Percentiles rank a stretch among this genome's conserved stretches.
Evolutionary conservation across 2,329 filamentous ascomycete genomes (phyloP).

Genomic region (Lasiodiplodia sp.): DNA sequence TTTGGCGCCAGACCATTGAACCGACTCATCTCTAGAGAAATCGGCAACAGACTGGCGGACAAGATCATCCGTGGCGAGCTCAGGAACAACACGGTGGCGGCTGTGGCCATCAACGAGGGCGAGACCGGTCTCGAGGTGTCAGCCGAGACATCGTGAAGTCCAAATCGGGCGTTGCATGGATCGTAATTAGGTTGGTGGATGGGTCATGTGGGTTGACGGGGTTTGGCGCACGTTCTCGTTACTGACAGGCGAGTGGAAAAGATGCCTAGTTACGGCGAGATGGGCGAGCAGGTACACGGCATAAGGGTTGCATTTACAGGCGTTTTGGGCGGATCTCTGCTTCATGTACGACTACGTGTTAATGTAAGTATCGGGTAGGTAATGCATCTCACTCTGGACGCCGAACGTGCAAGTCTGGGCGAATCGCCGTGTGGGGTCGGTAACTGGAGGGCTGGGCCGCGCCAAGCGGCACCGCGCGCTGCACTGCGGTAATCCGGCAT

Average conservation of each 20-base stretch:
- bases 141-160: conserved; percentile 23
- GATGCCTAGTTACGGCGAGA: neutral
- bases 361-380: conserved; percentile 13
- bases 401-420: neutral
- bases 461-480: conserved; percentile 12
- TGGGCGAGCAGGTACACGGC: neutral
- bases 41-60: conserved; percentile 87
- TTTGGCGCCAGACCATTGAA: conserved; percentile 93
- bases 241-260: conserved; percentile 5
- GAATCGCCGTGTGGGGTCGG: conserved; percentile 16
- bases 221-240: conserved; percentile 26
- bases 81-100: conserved; percentile 75
- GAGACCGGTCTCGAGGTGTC: conserved; percentile 37
- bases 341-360: conserved; percentile 26
- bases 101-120: conserved; percentile 70
- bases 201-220: conserved; percentile 25
- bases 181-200: conserved; percentile 23
- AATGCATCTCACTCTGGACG: conserved; percentile 19
- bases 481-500: conserved; percentile 2
- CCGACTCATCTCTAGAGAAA: conserved; percentile 86
- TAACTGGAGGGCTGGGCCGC: conserved; percentile 11
- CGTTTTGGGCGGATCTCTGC: conserved; percentile 22
- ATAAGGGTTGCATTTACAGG: conserved; percentile 14
- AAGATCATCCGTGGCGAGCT: conserved; percentile 89
- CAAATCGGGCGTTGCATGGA: conserved; percentile 15